These are phyloP conservation scores for Nannochloris sp. DNA, from an alignment of 139 green algal genomes.

Conservation along the genomic window DNA sequence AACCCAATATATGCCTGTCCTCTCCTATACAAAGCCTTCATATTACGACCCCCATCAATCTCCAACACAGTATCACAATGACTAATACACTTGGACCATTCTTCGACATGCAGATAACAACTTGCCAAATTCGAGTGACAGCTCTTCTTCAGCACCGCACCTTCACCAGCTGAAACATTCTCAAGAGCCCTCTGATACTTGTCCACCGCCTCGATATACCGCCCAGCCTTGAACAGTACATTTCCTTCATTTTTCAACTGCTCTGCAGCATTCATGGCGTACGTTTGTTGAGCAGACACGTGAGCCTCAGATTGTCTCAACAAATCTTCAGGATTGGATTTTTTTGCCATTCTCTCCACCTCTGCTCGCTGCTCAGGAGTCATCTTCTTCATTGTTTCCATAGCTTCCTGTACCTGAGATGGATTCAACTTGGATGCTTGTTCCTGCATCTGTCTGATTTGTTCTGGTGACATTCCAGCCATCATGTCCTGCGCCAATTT, in stretches of 20 bases:
- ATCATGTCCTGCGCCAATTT: constrained; percentile 30
- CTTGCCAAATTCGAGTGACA: constrained; percentile 33
- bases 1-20: constrained; percentile 10
- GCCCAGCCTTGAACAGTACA: constrained; percentile 11
- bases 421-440: constrained; percentile 25
- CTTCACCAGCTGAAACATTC: constrained; percentile 8
- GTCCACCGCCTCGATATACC: constrained; percentile 19
- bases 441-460: constrained; percentile 29
- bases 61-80: constrained; percentile 21
- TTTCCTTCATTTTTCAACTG: constrained; percentile 33
- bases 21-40: constrained; percentile 39
- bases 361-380: constrained; percentile 10
- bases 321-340: constrained; percentile 13
- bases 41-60: constrained; percentile 18
- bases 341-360: constrained; percentile 1
- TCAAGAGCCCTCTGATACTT: constrained; percentile 28
- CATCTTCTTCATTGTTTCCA: constrained; percentile 14
- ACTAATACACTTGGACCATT: constrained; percentile 12
- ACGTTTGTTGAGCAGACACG: constrained; percentile 5
- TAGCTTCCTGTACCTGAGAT: constrained; percentile 25
- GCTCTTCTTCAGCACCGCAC: constrained; percentile 7
- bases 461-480: constrained; percentile 33
- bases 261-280: constrained; percentile 6
- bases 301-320: neutral
- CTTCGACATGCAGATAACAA: constrained; percentile 26